phyloP scores from a whole-genome alignment of 2,329 filamentous ascomycete genomes.

The Cryoendolithus antarcticus region DNA sequence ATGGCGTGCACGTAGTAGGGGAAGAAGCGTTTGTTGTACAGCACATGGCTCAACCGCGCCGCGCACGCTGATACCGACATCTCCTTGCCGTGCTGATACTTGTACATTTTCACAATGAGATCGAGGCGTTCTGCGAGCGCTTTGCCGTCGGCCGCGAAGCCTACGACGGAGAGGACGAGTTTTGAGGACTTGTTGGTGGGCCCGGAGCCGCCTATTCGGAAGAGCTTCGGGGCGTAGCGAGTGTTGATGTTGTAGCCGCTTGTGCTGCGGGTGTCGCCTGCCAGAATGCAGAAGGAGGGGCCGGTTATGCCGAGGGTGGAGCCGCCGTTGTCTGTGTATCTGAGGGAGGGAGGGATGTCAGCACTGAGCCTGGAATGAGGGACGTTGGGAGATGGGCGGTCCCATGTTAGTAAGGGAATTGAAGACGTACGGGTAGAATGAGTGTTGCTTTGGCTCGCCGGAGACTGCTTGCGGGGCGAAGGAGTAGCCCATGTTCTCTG shows the following conservation, averaged over 20 bases:
- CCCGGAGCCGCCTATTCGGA: conserved; percentile 87
- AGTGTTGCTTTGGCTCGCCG: conserved; percentile 52
- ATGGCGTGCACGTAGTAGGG: conserved; percentile 97
- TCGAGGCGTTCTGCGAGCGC: conserved; percentile 90
- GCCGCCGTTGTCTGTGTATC: conserved; percentile 96
- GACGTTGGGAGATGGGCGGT: too few species aligned
- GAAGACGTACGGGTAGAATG: conserved; percentile 73
- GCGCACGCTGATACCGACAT: conserved; percentile 93
- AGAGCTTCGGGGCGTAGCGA: conserved; percentile 87
- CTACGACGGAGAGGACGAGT: conserved; percentile 85
- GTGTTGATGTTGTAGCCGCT: conserved; percentile 99
- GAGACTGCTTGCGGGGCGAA: conserved; percentile 40
- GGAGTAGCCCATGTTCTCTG: conserved; percentile 46
- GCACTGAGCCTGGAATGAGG: too few species aligned
- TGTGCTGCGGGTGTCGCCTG: conserved; percentile 91
- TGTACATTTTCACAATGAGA: conserved; percentile 96
- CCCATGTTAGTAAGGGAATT: too few species aligned
- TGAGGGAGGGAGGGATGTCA: conserved; percentile 23
- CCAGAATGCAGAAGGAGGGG: conserved; percentile 88
- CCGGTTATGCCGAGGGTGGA: conserved; percentile 92
- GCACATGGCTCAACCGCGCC: conserved; percentile 84
- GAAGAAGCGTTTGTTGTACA: conserved; percentile 97
- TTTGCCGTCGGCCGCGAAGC: conserved; percentile 88
- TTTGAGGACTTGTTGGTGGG: conserved; percentile 73
- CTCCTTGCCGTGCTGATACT: conserved; percentile 91